Evolutionary conservation across 176 grass and related monocot genomes (phyloP).

Genomic region (Guadua angustifolia): DNA sequence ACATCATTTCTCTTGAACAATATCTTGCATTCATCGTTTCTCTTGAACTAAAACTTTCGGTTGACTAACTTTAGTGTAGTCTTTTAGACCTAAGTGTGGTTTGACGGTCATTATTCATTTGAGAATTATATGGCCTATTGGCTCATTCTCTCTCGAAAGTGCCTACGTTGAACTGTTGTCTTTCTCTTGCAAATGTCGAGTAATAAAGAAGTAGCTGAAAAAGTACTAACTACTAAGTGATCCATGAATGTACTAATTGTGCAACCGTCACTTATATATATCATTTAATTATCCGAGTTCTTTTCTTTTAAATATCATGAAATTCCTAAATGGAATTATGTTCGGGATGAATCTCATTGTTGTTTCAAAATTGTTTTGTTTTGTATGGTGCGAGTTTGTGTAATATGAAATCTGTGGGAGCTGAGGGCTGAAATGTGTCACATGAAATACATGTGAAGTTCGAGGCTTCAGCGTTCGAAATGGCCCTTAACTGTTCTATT

Average conservation of each 20-base stretch:
- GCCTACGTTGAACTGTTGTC: neutral
- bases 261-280: neutral
- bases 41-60: neutral
- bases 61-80: neutral
- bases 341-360: neutral
- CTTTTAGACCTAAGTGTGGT: neutral
- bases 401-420: neutral
- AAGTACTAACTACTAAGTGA: neutral
- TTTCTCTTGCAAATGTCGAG: slow-evolving; percentile 3
- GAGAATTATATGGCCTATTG: neutral
- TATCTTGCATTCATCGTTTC: neutral
- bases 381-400: neutral
- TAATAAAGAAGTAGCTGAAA: slow-evolving; percentile 1
- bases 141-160: slow-evolving; percentile 4
- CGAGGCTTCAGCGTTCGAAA: neutral
- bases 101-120: neutral
- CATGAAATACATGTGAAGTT: neutral
- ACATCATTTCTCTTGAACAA: neutral
- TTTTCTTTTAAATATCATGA: neutral
- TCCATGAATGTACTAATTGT: neutral
- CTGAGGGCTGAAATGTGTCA: neutral
- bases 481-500: neutral
- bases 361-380: neutral
- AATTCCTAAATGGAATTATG: neutral
- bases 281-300: neutral